These are phyloP conservation scores for Penicillium steckii DNA, from an alignment of 495 filamentous ascomycete species.

Conservation along the genomic window DNA sequence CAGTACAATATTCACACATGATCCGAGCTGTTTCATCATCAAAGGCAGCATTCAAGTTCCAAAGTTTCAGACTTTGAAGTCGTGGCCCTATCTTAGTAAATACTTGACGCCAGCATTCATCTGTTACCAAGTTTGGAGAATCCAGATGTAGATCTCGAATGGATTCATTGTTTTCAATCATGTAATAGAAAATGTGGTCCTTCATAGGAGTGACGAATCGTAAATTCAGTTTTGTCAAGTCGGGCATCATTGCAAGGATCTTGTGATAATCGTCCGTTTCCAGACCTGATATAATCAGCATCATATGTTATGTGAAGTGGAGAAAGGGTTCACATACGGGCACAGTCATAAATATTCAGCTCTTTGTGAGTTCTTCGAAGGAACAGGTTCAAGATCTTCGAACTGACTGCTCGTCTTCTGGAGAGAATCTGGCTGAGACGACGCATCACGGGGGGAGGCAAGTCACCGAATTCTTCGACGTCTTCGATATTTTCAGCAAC, in stretches of 20 bases:
- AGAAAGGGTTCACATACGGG: constrained; percentile 45
- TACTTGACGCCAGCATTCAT: constrained; percentile 66
- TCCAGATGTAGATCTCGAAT: constrained; percentile 66
- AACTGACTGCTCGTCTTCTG: constrained; percentile 69
- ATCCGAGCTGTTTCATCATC: constrained; percentile 63
- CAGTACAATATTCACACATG: constrained; percentile 57
- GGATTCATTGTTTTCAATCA: constrained; percentile 63
- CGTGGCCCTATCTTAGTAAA: constrained; percentile 59
- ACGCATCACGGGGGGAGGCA: constrained; percentile 65
- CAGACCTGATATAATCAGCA: constrained; percentile 50
- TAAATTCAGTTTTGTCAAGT: constrained; percentile 65
- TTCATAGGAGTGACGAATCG: constrained; percentile 86
- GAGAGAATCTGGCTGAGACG: constrained; percentile 78
- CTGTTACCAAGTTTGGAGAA: constrained; percentile 74
- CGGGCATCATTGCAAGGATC: constrained; percentile 74
- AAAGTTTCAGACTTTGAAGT: constrained; percentile 66
- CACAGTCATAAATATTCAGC: constrained; percentile 78
- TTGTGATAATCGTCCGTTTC: constrained; percentile 71
- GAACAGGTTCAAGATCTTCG: constrained; percentile 72
- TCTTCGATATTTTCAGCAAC: constrained; percentile 79
- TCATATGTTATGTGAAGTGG: neutral
- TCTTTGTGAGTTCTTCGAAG: constrained; percentile 63
- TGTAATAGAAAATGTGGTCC: constrained; percentile 74
- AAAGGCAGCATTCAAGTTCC: constrained; percentile 67
- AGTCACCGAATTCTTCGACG: constrained; percentile 79